Percentiles rank a stretch among this genome's conserved stretches.
phyloP scores from a whole-genome alignment of 1,284 basidiomycete genomes.

The Naganishia sp. region DNA sequence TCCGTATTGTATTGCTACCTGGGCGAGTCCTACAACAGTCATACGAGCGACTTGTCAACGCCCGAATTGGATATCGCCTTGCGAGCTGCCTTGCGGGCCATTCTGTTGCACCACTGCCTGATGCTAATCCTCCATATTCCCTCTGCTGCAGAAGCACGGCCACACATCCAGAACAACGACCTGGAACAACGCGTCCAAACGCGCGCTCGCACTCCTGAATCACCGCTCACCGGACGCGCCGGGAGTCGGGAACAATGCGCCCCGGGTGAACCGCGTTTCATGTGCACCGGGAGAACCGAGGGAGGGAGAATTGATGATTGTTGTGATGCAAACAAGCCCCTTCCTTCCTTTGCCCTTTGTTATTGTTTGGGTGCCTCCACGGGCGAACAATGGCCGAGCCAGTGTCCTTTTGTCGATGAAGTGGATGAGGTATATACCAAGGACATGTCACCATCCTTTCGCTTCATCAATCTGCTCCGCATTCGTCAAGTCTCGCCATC shows the following conservation, averaged over 20 bases:
- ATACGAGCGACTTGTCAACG: too few species aligned
- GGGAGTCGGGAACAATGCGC: neutral
- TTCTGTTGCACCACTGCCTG: too few species aligned
- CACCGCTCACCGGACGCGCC: neutral
- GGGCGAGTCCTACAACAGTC: too few species aligned
- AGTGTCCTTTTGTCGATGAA: too few species aligned
- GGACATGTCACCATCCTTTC: too few species aligned
- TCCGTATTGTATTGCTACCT: too few species aligned
- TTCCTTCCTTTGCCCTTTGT: slow-evolving; percentile 1
- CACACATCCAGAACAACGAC: too few species aligned
- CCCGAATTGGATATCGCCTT: too few species aligned
- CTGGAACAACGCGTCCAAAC: neutral
- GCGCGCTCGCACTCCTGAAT: neutral
- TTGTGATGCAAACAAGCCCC: slow-evolving; percentile 8
- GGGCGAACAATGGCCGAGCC: slow-evolving; percentile 8
- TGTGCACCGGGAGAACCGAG: slow-evolving; percentile 2
- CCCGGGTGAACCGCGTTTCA: slow-evolving; percentile 18
- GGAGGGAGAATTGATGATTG: slow-evolving; percentile 3
- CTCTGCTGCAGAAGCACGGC: too few species aligned
- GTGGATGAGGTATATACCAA: too few species aligned
- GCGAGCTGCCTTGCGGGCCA: too few species aligned
- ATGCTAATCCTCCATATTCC: too few species aligned
- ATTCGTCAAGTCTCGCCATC: neutral
- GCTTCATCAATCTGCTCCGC: neutral
- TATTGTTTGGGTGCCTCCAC: slow-evolving; percentile 8